These are phyloP conservation scores for Crotalaria pallida DNA, from an alignment of 306 rosid genomes.

Conservation along the genomic window DNA sequence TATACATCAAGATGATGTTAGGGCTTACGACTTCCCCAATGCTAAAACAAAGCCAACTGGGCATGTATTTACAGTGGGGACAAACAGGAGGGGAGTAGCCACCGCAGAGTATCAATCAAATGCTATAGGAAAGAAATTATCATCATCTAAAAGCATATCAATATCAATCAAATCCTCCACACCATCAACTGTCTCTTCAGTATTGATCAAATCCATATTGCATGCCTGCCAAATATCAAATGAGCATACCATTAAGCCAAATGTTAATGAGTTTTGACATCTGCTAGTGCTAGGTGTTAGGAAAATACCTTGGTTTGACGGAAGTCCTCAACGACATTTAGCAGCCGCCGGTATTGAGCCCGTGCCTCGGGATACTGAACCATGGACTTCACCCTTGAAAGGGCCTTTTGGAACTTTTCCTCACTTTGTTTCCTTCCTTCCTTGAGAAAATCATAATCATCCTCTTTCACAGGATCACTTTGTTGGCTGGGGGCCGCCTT, in stretches of 20 bases:
- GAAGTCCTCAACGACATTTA: constrained; percentile 71
- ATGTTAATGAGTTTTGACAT: background rate
- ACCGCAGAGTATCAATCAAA: constrained; percentile 42
- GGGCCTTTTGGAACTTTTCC: constrained; percentile 84
- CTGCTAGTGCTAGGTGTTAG: background rate
- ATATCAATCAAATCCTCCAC: constrained; percentile 68
- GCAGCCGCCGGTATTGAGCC: constrained; percentile 82
- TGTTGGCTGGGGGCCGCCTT: constrained; percentile 41
- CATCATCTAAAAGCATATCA: constrained; percentile 68
- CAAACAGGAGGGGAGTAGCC: constrained; percentile 1
- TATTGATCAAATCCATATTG: constrained; percentile 30
- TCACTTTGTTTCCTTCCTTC: constrained; percentile 82
- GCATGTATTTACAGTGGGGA: constrained; percentile 33
- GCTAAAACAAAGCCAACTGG: constrained; percentile 37
- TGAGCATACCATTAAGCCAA: constrained; percentile 11
- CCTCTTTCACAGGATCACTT: constrained; percentile 39
- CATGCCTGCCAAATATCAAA: constrained; percentile 35
- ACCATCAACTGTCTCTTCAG: constrained; percentile 54
- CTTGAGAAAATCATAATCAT: constrained; percentile 81
- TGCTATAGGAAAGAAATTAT: constrained; percentile 66
- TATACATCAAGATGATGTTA: constrained; percentile 39
- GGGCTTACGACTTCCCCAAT: constrained; percentile 30
- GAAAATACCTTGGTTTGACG: constrained; percentile 68
- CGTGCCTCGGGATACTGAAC: constrained; percentile 93
- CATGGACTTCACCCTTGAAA: constrained; percentile 89